Evolutionary conservation across 305 asterid species (phyloP), one percentile per base, ranked within the genome.

Genomic region (Solanum hybrid): DNA sequence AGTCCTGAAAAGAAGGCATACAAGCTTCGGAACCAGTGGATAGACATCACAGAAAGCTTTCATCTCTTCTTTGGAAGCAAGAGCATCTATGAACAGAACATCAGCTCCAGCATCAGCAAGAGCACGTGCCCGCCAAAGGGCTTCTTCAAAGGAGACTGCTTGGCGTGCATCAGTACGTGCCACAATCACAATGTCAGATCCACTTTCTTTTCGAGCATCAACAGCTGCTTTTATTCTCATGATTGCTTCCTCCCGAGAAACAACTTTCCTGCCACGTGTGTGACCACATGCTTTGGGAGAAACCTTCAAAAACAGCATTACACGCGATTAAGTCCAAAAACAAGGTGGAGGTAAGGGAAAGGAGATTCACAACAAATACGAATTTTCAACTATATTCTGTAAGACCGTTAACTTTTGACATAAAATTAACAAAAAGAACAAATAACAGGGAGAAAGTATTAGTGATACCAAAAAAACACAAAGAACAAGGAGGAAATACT

Each of bases 221-320:
- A 95, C 95, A 79, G 99, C 99, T 85, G 99, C 99, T 92, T 91
- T 95, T 91, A 97, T 92, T 91, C 92, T 95, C 94, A 96, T 92
- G 86, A 95, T 88, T 51, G 99, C 98, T 91, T 96, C 99, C 91
- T 97, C 99, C 93, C 98, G 94, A 32, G 99, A 92, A 37, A 95
- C 95, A 40, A 97, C 99, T 93, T 94, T 94, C 89, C 99, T 94
- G 90, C 98, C 99, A 89, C 89, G 94, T 89, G 99, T 97, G 92
- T 97, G 99, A 85, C 99, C 99, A 91, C 99, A 97, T 87, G 99
- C 99, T 95, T 97, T 97, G 40, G 99, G 99, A 90, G 98, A 92
- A 82, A 96, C 95, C 99, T 97, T 91, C 86, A 37, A 71, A 87
- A 29, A 90, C 89, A 92, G 78, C 29, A 90, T 72, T 20, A 81